Evolutionary conservation across 2,329 filamentous ascomycete genomes (phyloP).

Genomic region (Niveomyces coronatus): DNA sequence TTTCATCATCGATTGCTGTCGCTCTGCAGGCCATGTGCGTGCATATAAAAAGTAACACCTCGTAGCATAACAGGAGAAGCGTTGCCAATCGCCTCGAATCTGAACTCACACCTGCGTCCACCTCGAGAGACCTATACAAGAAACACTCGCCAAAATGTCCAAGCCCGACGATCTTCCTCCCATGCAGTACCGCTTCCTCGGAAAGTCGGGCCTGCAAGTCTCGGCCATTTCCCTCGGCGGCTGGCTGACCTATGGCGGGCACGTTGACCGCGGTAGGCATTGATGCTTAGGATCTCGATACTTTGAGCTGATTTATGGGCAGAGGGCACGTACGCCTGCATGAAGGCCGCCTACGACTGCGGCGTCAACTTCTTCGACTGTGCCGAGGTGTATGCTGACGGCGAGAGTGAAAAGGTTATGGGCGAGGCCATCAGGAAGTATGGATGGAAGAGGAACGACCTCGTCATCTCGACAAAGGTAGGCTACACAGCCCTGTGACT

Average conservation of each 20-base stretch:
- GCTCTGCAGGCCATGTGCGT: too few relatives aligned
- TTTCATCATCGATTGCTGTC: too few relatives aligned
- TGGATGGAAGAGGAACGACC: conserved; percentile 50
- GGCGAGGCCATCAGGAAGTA: conserved; percentile 49
- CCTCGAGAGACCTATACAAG: too few relatives aligned
- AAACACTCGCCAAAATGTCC: conserved; percentile 18
- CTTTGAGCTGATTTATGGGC: background rate
- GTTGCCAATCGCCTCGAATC: too few relatives aligned
- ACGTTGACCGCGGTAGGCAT: conserved; percentile 52
- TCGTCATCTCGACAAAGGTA: conserved; percentile 52
- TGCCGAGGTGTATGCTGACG: conserved; percentile 46
- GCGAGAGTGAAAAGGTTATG: conserved; percentile 54
- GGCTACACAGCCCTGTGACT: conserved; percentile 3
- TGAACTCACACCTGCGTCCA: too few relatives aligned
- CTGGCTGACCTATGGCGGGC: conserved; percentile 66
- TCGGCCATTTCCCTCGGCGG: conserved; percentile 62
- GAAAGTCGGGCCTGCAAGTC: conserved; percentile 62
- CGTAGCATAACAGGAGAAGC: too few relatives aligned
- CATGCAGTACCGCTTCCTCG: conserved; percentile 65
- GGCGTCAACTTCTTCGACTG: conserved; percentile 56
- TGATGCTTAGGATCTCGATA: background rate
- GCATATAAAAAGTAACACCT: too few relatives aligned
- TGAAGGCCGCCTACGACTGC: conserved; percentile 50
- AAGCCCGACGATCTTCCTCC: conserved; percentile 33
- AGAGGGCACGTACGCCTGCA: conserved; percentile 43